Conservation (phyloP, 2,329 filamentous ascomycete genomes). For the Fusarium stilboides region DNA sequence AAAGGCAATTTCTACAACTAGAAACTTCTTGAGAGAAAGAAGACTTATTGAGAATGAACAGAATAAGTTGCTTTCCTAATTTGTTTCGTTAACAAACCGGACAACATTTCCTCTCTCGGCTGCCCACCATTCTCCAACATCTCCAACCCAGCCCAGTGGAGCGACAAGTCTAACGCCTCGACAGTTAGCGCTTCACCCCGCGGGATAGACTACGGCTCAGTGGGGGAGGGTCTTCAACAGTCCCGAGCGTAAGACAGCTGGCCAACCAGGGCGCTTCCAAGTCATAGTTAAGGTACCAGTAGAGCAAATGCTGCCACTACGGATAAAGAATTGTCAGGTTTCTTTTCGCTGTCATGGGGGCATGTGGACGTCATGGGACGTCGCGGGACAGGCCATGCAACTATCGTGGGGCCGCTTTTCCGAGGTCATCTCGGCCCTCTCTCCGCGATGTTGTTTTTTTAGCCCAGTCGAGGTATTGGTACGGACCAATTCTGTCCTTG, state of each 20-base stretch:
- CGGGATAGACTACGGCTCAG: conserved; percentile 28
- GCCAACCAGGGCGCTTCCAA: conserved; percentile 10
- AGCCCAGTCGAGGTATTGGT: background rate
- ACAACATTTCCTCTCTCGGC: conserved; percentile 23
- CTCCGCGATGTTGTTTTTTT: conserved; percentile 27
- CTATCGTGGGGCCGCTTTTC: conserved; percentile 33
- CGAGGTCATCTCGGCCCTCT: conserved; percentile 40
- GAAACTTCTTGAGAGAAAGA: background rate
- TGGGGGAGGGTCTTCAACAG: conserved; percentile 21
- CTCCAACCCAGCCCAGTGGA: conserved; percentile 30
- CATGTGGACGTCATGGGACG: conserved; percentile 10
- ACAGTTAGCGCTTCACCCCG: conserved; percentile 34
- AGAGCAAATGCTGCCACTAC: background rate
- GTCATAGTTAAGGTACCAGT: conserved; percentile 6
- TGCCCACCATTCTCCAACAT: conserved; percentile 33
- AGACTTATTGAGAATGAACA: background rate
- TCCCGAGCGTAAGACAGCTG: background rate
- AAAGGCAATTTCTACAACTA: background rate
- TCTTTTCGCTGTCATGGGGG: conserved; percentile 37
- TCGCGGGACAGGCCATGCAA: conserved; percentile 37
- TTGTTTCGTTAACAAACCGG: conserved; percentile 7
- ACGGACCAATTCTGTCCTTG: conserved; percentile 4
- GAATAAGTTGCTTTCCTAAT: background rate
- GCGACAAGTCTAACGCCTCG: conserved; percentile 10
- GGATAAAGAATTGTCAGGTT: conserved; percentile 10